These are phyloP conservation scores for Theileria annulata DNA, from an alignment of 169 alveolate species.

Conservation along the genomic window DNA sequence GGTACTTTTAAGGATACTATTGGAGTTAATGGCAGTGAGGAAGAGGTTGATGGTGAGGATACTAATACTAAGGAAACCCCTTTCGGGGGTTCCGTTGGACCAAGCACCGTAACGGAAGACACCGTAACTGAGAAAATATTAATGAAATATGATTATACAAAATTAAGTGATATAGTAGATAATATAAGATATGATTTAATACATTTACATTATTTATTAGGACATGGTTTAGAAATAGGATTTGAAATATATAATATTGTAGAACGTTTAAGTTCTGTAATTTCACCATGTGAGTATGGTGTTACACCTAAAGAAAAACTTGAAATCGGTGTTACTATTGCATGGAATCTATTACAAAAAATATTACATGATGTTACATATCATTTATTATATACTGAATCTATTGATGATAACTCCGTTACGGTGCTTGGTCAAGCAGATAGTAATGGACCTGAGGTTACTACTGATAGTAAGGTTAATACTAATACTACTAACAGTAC, in stretches of 20 bases:
- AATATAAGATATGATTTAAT: constrained; percentile 82
- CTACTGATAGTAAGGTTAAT: no score
- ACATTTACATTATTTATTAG: constrained; percentile 79
- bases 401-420: no score
- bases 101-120: constrained; percentile 8
- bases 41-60: constrained; percentile 36
- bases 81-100: constrained; percentile 10
- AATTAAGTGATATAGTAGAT: constrained; percentile 84
- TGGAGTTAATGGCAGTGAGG: not conserved
- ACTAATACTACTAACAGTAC: no score
- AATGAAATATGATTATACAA: constrained; percentile 77
- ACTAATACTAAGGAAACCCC: not conserved
- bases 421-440: no score
- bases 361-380: constrained; percentile 79
- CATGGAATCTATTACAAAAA: constrained; percentile 75
- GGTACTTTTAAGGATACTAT: not conserved
- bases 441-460: no score
- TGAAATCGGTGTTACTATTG: constrained; percentile 78
- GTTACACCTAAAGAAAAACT: constrained; percentile 77
- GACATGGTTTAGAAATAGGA: constrained; percentile 73
- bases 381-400: constrained; percentile 2
- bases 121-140: no score
- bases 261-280: constrained; percentile 68
- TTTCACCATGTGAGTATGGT: constrained; percentile 82
- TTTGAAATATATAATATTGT: constrained; percentile 72